Conservation (phyloP, 768 basidiomycete genomes). For the Naganishia antarctica region DNA sequence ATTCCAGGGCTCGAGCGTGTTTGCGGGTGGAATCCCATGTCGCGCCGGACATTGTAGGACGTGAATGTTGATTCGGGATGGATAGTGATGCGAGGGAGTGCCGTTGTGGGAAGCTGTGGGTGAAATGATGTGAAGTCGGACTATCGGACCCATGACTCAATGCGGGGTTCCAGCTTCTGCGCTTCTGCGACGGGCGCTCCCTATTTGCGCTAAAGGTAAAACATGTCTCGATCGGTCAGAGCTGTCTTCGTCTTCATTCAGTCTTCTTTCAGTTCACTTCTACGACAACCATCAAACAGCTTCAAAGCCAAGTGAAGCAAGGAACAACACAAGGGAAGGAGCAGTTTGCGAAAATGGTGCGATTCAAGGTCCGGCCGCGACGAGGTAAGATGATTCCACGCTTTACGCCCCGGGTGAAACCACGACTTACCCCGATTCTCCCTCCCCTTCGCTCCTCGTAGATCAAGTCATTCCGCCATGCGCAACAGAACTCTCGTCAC, state of each 20-base stretch:
- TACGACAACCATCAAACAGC: no score
- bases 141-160: no score
- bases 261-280: neutral
- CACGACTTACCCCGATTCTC: neutral
- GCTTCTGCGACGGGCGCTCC: neutral
- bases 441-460: constrained; percentile 16
- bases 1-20: constrained; percentile 88
- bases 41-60: constrained; percentile 29
- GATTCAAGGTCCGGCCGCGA: constrained; percentile 41
- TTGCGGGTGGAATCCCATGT: constrained; percentile 79
- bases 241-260: neutral
- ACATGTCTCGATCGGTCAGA: constrained; percentile 11
- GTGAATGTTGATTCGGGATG: constrained; percentile 28
- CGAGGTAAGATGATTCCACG: constrained; percentile 28
- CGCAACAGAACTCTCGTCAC: constrained; percentile 40
- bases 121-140: no score
- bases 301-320: neutral
- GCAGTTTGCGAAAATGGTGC: constrained; percentile 28
- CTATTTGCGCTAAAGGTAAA: constrained; percentile 11
- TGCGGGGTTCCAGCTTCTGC: constrained; percentile 17
- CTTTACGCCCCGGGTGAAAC: no score
- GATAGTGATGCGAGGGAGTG: constrained; percentile 20
- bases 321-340: neutral
- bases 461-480: constrained; percentile 37
- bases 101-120: constrained; percentile 24